Base-by-base conservation (phyloP, 2,329 filamentous ascomycete species). In the Aspergillus oerlinghausenensis region DNA sequence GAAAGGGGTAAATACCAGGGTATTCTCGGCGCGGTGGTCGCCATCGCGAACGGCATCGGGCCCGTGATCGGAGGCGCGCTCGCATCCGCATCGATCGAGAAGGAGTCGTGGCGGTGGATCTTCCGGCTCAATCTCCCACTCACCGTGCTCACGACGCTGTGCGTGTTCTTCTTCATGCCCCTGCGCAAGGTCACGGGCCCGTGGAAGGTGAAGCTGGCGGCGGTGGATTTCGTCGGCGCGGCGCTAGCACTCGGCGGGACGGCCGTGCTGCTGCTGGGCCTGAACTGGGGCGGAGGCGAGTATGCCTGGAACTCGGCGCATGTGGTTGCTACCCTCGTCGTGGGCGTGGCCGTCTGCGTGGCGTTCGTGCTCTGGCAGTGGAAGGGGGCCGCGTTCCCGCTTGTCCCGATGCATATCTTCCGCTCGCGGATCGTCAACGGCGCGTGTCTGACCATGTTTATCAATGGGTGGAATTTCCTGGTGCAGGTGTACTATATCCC, bases 1-100 rank as follows among this genome's bases (percentile, higher is more conserved):
- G 79, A 84, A 61, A 72, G 84, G 57, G 84, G 84, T 3, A 84
- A 83, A 65, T 83, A 75, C 63, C 89, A 92, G 69, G 86, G 79
- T 29, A 69, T 68, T 29, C 51, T 65, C 2, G 82, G 80, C 2
- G 76, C 79, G 0, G 79, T 82, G 0, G 79, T 82, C 1, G 82
- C 80, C 1, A 66, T 84, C 23, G 77, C 80, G 0, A 82, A 84
- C 55, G 80, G 80, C 2, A 79, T 83, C 28, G 82, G 82, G 0
- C 82, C 82, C 0, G 75, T 84, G 4, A 77, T 84, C 8, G 82
- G 82, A 4, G 82, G 81, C 51, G 75, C 79, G 0, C 66, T 84
- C 2, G 76, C 80, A 0, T 78, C 79, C 1, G 32, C 32, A 14
- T 35, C 32, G 11, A 73, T 72, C 19, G 76, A 74, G 0, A 52